Evolutionary conservation across 257 asterid species (phyloP).

Genomic region (Plantago major): DNA sequence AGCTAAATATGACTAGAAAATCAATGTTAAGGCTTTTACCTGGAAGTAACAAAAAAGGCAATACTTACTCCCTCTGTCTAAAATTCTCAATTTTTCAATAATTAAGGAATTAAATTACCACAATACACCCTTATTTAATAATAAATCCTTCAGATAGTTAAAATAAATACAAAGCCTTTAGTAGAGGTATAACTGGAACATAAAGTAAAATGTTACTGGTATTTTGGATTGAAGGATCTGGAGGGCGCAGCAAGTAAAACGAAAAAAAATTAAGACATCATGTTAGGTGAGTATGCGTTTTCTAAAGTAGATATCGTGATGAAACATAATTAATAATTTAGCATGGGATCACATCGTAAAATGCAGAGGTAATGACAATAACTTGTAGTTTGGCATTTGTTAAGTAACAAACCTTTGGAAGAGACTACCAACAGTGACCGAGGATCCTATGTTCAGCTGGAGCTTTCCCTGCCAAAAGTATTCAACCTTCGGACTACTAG

Average conservation of each 20-base stretch:
- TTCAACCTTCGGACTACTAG: conserved; percentile 28
- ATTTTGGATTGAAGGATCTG: too few species aligned
- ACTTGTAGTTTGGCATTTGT: background rate
- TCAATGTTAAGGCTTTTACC: background rate
- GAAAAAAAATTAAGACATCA: background rate
- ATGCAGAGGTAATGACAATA: background rate
- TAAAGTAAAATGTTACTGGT: too few species aligned
- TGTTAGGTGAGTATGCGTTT: background rate
- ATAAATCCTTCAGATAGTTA: too few species aligned
- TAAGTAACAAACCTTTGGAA: conserved; percentile 58
- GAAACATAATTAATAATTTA: background rate
- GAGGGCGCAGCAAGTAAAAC: too few species aligned
- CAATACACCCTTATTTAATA: too few species aligned
- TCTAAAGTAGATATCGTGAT: background rate
- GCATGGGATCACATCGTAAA: background rate
- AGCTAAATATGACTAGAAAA: background rate
- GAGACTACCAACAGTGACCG: conserved; percentile 48
- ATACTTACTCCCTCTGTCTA: background rate
- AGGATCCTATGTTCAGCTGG: conserved; percentile 59
- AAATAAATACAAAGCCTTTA: too few species aligned
- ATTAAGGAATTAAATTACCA: too few species aligned
- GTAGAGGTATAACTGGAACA: too few species aligned
- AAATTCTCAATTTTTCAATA: too few species aligned
- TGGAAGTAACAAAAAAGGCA: background rate
- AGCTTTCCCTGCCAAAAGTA: conserved; percentile 71